These are phyloP conservation scores for Aspergillus sclerotiicarbonarius DNA, from an alignment of 495 filamentous ascomycete species.

Conservation along the genomic window DNA sequence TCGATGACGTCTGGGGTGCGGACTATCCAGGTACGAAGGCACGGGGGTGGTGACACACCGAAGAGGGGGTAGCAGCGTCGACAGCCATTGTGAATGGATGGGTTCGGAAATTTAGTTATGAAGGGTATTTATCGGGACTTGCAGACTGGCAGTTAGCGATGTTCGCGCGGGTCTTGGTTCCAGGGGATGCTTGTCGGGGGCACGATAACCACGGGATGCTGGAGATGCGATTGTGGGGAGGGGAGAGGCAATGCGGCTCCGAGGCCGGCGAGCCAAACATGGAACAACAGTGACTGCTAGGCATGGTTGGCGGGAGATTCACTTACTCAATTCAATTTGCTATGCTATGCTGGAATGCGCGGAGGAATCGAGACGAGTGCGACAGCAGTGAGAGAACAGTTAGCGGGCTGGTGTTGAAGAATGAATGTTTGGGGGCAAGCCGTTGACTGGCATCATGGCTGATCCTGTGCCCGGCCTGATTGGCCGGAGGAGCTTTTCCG, in stretches of 20 bases:
- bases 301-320: constrained; percentile 7
- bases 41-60: constrained; percentile 27
- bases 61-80: constrained; percentile 29
- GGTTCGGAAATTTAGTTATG: neutral
- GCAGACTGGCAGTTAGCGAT: constrained; percentile 11
- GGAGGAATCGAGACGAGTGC: neutral
- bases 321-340: constrained; percentile 15
- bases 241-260: constrained; percentile 14
- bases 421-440: constrained; percentile 15
- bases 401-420: neutral
- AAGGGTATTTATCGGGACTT: neutral
- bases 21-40: neutral
- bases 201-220: constrained; percentile 12
- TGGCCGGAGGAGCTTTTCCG: constrained; percentile 7
- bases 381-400: neutral
- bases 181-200: constrained; percentile 6
- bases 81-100: constrained; percentile 33
- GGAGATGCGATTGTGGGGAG: constrained; percentile 21
- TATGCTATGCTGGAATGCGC: constrained; percentile 16
- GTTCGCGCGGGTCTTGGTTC: constrained; percentile 1
- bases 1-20: constrained; percentile 10
- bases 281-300: neutral
- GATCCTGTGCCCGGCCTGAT: constrained; percentile 17
- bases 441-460: constrained; percentile 15
- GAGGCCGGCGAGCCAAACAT: constrained; percentile 4